These are phyloP conservation scores for Cercophora samala DNA, from an alignment of 495 filamentous ascomycete genomes.

Conservation along the genomic window DNA sequence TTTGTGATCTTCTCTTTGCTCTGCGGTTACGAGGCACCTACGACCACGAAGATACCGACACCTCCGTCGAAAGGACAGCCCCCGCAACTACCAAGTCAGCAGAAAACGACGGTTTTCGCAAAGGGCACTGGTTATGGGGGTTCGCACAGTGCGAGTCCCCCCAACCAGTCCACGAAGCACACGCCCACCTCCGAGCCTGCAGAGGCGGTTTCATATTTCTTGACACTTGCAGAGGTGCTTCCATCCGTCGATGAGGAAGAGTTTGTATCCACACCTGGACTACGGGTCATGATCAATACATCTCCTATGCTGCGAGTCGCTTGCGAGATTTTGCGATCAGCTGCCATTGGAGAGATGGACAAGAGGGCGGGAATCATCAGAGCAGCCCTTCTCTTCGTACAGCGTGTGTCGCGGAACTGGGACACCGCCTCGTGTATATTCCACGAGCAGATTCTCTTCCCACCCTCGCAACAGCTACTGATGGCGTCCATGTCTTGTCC, in stretches of 20 bases:
- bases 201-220: background rate
- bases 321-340: background rate
- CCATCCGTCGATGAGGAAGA: background rate
- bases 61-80: background rate
- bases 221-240: background rate
- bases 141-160: background rate
- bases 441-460: background rate
- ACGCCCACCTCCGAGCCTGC: background rate
- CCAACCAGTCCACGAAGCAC: background rate
- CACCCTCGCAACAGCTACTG: background rate
- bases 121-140: slow-evolving; percentile 29
- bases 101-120: background rate
- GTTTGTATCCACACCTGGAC: background rate
- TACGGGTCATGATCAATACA: background rate
- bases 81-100: background rate
- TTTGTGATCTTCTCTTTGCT: slow-evolving; percentile 36
- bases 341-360: background rate
- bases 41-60: background rate
- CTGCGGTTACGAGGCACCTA: slow-evolving; percentile 25
- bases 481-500: background rate
- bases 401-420: background rate
- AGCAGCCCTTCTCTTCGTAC: background rate
- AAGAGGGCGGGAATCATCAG: background rate
- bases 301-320: background rate
- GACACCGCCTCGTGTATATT: background rate